phyloP scores from a whole-genome alignment of 768 basidiomycete genomes.

The Lactarius indigo region DNA sequence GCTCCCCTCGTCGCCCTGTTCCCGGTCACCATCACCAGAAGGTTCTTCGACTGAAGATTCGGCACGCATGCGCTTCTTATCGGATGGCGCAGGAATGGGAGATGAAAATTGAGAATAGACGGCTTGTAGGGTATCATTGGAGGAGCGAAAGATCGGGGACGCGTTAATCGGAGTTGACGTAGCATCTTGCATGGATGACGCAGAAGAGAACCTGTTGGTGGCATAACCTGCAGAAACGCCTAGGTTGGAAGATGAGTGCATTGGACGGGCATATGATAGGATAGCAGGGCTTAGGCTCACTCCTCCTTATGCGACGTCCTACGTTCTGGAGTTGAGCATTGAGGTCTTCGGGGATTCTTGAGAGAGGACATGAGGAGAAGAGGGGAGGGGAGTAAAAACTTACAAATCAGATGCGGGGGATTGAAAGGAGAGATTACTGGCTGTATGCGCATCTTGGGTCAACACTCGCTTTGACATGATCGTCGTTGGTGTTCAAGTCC shows the following conservation, averaged over 20 bases:
- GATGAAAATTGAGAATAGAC: slow-evolving; percentile 39
- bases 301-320: slow-evolving; percentile 57
- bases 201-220: slow-evolving; percentile 27
- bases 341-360: slow-evolving; percentile 48
- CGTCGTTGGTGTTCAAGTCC: neutral
- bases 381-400: neutral
- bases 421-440: neutral
- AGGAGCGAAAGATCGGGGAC: slow-evolving; percentile 46
- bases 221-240: slow-evolving; percentile 61
- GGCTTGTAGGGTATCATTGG: slow-evolving; percentile 53
- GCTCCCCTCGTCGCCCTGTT: neutral
- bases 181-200: neutral
- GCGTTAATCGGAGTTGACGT: slow-evolving; percentile 17
- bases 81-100: slow-evolving; percentile 31
- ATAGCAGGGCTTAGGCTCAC: slow-evolving; percentile 37
- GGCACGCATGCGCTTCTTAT: slow-evolving; percentile 37
- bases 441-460: slow-evolving; percentile 4
- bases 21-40: slow-evolving; percentile 14
- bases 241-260: slow-evolving; percentile 34
- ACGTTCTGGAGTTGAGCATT: slow-evolving; percentile 52
- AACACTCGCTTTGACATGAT: slow-evolving; percentile 9
- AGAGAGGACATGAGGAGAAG: neutral
- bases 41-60: slow-evolving; percentile 15
- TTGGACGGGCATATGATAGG: slow-evolving; percentile 13
- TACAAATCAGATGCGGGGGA: slow-evolving; percentile 12